A percentile compares a stretch with the other conserved stretches of the same genome.
phyloP scores from a whole-genome alignment of 805 yeast species.

The Candida montana region DNA sequence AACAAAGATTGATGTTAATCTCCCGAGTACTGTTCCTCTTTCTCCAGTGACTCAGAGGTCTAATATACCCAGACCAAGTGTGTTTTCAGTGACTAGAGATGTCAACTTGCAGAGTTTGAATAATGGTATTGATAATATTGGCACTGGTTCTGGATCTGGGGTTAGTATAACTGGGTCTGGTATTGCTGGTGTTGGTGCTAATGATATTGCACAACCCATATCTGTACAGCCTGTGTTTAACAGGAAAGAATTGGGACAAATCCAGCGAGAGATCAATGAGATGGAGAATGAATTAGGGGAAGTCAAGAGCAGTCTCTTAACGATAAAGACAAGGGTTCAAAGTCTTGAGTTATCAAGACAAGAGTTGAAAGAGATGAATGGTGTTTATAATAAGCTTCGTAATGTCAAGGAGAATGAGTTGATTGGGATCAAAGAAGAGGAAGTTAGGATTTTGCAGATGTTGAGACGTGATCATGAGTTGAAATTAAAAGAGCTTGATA shows the following conservation, averaged over 20 bases:
- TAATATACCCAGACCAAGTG: slow-evolving; percentile 3
- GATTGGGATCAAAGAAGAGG: slow-evolving; percentile 15
- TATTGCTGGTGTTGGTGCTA: not conserved
- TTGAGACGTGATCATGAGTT: slow-evolving; percentile 25
- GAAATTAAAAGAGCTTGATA: slow-evolving; percentile 27
- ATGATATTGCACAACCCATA: no score
- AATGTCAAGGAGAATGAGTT: slow-evolving; percentile 29
- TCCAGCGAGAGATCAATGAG: slow-evolving; percentile 1
- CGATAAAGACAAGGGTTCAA: slow-evolving; percentile 33
- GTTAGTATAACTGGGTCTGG: not conserved
- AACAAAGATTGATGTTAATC: no score
- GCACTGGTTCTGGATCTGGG: no score
- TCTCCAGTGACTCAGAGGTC: slow-evolving; percentile 1
- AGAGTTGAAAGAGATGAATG: slow-evolving; percentile 24
- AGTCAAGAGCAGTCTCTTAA: slow-evolving; percentile 22
- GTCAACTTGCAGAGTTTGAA: no score
- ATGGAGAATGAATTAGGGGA: slow-evolving; percentile 19
- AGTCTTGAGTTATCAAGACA: slow-evolving; percentile 33
- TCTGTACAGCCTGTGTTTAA: no score
- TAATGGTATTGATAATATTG: no score
- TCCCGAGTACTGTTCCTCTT: no score
- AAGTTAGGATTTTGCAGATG: slow-evolving; percentile 4
- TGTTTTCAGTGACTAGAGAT: no score
- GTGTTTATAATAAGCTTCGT: slow-evolving; percentile 16
- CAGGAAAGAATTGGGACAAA: not conserved